Conservation (phyloP, 139 green algal genomes). For the Chlamydomonas schloesseri region DNA sequence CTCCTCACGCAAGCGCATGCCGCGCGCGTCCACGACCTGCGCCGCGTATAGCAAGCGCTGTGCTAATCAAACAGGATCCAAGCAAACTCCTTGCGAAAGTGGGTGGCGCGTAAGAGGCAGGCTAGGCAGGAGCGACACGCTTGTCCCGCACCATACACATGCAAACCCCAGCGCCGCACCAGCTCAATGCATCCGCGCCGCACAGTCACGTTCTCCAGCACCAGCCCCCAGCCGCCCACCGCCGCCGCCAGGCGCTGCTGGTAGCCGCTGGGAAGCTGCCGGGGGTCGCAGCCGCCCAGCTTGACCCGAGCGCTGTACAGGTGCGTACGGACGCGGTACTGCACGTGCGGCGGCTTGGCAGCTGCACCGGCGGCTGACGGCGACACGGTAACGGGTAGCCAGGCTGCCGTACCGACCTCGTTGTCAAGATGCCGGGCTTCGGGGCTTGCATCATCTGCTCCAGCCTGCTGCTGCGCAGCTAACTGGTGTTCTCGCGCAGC, state of each 20-base stretch:
- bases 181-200: constrained; percentile 11
- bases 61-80: too few species aligned
- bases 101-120: too few species aligned
- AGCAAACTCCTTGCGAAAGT: too few species aligned
- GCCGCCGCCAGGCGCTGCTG: background rate
- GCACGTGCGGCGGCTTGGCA: background rate
- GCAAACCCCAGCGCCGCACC: too few species aligned
- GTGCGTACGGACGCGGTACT: background rate
- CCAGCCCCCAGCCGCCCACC: background rate
- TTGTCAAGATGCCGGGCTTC: too few species aligned
- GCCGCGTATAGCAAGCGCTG: too few species aligned
- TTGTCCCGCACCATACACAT: too few species aligned
- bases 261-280: background rate
- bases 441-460: too few species aligned
- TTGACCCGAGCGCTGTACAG: constrained; percentile 9
- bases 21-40: background rate
- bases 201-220: background rate
- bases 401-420: too few species aligned
- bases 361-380: too few species aligned
- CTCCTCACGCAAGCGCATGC: background rate
- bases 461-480: background rate
- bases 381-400: too few species aligned
- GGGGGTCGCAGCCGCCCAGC: background rate
- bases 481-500: background rate
- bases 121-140: too few species aligned